Evolutionary conservation across 2,329 filamentous ascomycete species (phyloP).

Genomic region (Talaromyces funiculosus): DNA sequence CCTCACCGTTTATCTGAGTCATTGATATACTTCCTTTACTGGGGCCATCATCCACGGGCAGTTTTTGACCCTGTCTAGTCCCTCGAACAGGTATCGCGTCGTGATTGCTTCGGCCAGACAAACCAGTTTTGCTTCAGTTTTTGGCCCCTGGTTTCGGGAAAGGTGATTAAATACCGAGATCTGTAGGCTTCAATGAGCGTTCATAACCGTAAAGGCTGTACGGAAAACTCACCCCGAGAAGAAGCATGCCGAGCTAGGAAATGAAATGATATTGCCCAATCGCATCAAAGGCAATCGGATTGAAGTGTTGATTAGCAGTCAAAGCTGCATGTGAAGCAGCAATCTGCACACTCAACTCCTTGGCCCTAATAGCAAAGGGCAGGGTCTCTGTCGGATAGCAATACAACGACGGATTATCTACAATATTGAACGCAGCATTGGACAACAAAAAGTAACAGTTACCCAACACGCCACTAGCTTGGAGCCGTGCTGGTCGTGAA

Average conservation of each 20-base stretch:
- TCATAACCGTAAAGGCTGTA: background rate
- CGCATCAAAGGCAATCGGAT: constrained; percentile 38
- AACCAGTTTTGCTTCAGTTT: background rate
- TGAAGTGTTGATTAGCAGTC: constrained; percentile 44
- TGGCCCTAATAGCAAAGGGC: constrained; percentile 49
- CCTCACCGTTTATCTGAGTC: background rate
- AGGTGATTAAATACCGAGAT: background rate
- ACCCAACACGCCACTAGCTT: background rate
- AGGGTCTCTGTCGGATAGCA: constrained; percentile 50
- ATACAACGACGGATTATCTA: constrained; percentile 37
- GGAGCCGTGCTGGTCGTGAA: background rate
- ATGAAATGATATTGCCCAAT: constrained; percentile 51
- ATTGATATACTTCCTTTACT: background rate
- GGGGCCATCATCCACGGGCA: background rate
- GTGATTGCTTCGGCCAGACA: background rate
- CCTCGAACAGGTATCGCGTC: background rate
- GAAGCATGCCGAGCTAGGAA: background rate
- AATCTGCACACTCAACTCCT: constrained; percentile 48
- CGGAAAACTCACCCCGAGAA: background rate
- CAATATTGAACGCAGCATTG: constrained; percentile 29
- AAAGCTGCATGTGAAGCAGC: constrained; percentile 40
- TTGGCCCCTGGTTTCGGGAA: background rate
- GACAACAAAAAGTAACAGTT: background rate
- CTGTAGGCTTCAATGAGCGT: background rate
- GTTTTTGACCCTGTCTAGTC: background rate